Base-by-base conservation (phyloP, 1,284 basidiomycete species). In the Ganoderma sp. region DNA sequence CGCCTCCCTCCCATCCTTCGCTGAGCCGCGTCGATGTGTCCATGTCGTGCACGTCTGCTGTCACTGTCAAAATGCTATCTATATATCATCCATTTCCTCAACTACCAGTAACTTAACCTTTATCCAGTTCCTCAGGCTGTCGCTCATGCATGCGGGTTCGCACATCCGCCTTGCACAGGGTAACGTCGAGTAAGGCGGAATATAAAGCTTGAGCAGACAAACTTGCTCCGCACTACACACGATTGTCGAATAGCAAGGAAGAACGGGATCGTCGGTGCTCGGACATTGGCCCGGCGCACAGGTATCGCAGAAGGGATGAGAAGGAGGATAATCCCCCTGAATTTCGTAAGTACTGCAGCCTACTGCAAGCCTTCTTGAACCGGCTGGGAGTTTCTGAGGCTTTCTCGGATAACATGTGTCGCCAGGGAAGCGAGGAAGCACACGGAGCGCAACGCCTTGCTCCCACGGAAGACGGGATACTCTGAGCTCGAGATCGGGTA, bases 11-110 rank as follows among this genome's bases (percentile, higher is more conserved):
- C 48, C 48, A 14, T 22, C 48, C 48, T 12, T 25, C 3, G 48
- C 48, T 52, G 48, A 52, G 22, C 48, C 48, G 48, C 48, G 48
- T 52, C 48, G 8, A 12, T 25, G 19, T 19, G 43, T n/a, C 10
- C n/a, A n/a, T 25, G 22, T 52, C 48, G 48, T 52, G 48, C 48
- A 52, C 48, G 48, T 52, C 22, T 52, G 22, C 48, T 52, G 48
- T 52, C 48, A 52, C 48, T 52, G 48, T 52, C 22, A 52, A 52
- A 52, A 52, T 52, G 48, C 48, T 52, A 52, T 52, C 48, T 52
- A 52, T 52, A 52, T 52, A 52, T 25, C 22, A 22, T 7, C 19
- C 48, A 3, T 6, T 50, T 50, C 10, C 48, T 52, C 48, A 14
- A 3, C 22, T 25, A 12, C 25, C 32, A 32, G 32, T 32, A 32